Percentiles rank a stretch among this genome's conserved stretches.
Conservation (phyloP, 176 grass and related monocot species). For the Phoenix dactylifera region DNA sequence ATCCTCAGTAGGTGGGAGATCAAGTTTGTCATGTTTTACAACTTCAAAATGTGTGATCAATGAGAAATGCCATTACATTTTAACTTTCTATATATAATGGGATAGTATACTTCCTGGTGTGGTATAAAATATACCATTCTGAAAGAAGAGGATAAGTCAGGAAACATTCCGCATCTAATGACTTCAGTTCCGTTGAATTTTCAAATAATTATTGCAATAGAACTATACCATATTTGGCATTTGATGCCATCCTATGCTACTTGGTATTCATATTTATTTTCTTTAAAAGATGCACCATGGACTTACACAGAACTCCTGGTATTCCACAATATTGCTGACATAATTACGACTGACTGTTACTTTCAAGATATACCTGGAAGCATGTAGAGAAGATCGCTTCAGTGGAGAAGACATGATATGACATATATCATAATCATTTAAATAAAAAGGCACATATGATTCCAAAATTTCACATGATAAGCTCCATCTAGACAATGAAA, state of each 20-base stretch:
- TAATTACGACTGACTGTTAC: slow-evolving; percentile 85
- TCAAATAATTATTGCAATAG: neutral
- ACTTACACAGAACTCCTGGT: slow-evolving; percentile 80
- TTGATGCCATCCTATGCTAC: neutral
- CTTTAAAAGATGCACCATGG: neutral
- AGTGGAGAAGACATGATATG: slow-evolving; percentile 1
- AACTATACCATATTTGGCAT: neutral
- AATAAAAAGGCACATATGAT: too few species aligned
- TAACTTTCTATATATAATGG: too few species aligned
- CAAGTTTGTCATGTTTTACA: too few species aligned
- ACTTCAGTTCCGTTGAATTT: neutral
- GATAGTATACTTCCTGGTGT: too few species aligned
- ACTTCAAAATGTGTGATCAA: too few species aligned
- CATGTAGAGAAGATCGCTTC: slow-evolving; percentile 15
- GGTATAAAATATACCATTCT: neutral
- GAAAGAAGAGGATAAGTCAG: neutral
- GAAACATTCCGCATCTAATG: neutral
- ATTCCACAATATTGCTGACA: slow-evolving; percentile 69
- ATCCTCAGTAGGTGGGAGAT: too few species aligned
- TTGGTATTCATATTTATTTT: too few species aligned
- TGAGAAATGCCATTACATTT: too few species aligned
- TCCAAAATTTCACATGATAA: neutral
- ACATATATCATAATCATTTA: neutral
- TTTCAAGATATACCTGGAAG: slow-evolving; percentile 72
- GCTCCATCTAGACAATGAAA: too few species aligned